Base-by-base conservation (phyloP, 805 yeast genomes). In the Wickerhamiella lipophila region DNA sequence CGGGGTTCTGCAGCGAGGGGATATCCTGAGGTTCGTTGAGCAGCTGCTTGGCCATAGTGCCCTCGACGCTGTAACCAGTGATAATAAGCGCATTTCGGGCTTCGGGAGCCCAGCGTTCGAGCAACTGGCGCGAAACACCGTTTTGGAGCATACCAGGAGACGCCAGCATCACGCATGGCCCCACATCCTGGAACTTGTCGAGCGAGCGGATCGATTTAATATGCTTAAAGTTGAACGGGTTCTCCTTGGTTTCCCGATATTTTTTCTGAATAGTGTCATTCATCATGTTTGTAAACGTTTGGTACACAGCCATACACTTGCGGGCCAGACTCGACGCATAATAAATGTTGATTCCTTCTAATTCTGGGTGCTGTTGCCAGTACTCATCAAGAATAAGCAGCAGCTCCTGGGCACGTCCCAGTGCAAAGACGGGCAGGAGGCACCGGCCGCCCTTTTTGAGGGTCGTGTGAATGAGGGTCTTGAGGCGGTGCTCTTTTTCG, bases 61-160 rank as follows among this genome's bases (percentile, higher is more conserved):
- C 99, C 61, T 92, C 99, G 7, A 92, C 95, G 6, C 97, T 88
- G 64, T 92, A 92, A 69, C 99, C 99, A 0, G 99, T 92, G 62
- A 92, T 66, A 19, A 92, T 75, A 22, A 87, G 79, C 2, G 94
- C 71, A 58, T 92, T 92, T 59, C 85, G 81, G 2, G 94, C 83
- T 58, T 92, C 97, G 0, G 99, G 98, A 4, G 95, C 88, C 99
- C 99, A 92, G 63, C 82, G 77, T 60, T 92, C 99, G 25, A 92
- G 71, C 18, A 92, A 70, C 57, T 83, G 92, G 57, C 99, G 73
- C 0, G 96, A 86, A 2, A 88, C 80, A 53, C 99, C 99, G 62
- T 83, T 88, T 63, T 89, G 98, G 44, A 92, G 70, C 99, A 92
- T 92, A 62, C 99, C 99, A 0, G 99, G 99, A 41, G 94, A 79